Evolutionary conservation across 257 asterid genomes (phyloP).

Genomic region (Solanum virginianum): DNA sequence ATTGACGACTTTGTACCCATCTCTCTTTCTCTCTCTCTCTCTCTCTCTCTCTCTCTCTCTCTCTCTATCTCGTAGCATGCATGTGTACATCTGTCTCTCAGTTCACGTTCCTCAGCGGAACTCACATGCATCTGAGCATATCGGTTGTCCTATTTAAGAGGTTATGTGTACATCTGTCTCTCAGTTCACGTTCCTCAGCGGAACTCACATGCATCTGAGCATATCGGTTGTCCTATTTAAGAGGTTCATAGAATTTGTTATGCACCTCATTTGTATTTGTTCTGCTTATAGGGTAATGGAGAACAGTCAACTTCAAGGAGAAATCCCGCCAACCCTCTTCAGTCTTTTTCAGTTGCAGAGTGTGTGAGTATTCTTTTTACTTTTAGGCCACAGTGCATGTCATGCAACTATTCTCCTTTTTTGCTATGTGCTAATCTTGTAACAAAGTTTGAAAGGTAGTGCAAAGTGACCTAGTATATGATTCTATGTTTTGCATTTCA

Average conservation of each 20-base stretch:
- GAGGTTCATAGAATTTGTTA: neutral
- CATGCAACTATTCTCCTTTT: neutral
- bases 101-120: neutral
- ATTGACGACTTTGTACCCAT: slow-evolving; percentile 20
- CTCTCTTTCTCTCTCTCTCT: neutral
- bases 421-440: neutral
- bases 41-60: neutral
- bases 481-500: neutral
- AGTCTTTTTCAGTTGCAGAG: slow-evolving; percentile 14
- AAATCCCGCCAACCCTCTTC: slow-evolving; percentile 8
- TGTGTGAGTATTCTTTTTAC: slow-evolving; percentile 6
- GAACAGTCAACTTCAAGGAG: slow-evolving; percentile 7
- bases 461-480: neutral
- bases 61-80: neutral
- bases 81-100: neutral
- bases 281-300: slow-evolving; percentile 11
- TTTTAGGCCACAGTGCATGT: neutral
- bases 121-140: neutral
- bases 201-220: neutral
- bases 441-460: neutral
- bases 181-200: neutral
- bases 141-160: neutral
- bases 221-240: neutral
- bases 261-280: neutral
- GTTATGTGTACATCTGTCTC: neutral